Evolutionary conservation across 352 stramenopile species (phyloP).

Genomic region (Globisporangium middletonii): DNA sequence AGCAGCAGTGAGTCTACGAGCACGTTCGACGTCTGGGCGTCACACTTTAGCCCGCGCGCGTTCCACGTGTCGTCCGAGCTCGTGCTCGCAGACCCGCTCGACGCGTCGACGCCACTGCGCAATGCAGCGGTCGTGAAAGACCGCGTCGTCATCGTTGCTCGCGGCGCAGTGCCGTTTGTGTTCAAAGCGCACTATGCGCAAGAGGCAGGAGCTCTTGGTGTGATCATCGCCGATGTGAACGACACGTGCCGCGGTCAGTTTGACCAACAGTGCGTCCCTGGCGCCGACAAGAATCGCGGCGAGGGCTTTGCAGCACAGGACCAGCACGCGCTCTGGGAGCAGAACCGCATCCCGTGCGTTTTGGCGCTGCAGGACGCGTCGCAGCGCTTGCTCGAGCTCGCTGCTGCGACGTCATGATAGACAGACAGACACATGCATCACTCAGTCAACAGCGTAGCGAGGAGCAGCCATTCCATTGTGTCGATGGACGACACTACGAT

Average conservation of each 20-base stretch:
- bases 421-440: no score
- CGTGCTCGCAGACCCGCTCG: constrained; percentile 50
- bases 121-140: constrained; percentile 49
- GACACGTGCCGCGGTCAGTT: constrained; percentile 42
- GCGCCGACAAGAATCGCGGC: constrained; percentile 30
- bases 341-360: constrained; percentile 59
- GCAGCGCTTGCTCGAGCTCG: constrained; percentile 24
- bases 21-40: constrained; percentile 50
- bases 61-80: constrained; percentile 70
- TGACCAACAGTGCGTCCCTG: constrained; percentile 65
- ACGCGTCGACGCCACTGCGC: constrained; percentile 41
- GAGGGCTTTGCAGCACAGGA: constrained; percentile 61
- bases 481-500: no score
- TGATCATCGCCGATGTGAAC: constrained; percentile 53
- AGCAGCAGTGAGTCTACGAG: no score
- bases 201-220: constrained; percentile 49
- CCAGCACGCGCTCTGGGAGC: constrained; percentile 40
- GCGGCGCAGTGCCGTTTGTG: constrained; percentile 53
- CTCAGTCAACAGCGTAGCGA: no score
- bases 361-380: constrained; percentile 32
- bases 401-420: constrained; percentile 1
- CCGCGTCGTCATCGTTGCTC: constrained; percentile 34
- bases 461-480: no score
- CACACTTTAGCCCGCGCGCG: constrained; percentile 54
- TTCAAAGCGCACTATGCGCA: constrained; percentile 69